These are phyloP conservation scores for Tetraselmis chui DNA, from an alignment of 139 green algal species.

Conservation along the genomic window DNA sequence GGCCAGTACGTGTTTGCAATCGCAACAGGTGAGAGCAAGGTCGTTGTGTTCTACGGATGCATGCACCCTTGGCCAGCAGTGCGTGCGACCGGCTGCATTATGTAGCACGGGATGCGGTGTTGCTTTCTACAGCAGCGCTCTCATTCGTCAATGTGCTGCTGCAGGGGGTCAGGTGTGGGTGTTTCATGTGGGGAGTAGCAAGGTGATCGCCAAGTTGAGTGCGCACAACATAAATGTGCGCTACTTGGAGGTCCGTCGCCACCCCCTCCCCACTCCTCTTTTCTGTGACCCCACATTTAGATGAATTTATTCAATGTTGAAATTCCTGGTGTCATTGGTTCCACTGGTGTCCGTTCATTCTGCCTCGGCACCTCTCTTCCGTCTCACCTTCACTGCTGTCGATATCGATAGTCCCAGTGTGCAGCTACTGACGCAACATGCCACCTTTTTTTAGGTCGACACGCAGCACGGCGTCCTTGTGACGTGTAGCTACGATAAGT, in stretches of 20 bases:
- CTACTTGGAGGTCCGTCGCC: not conserved
- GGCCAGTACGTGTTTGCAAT: conserved; percentile 26
- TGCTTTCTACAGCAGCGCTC: not conserved
- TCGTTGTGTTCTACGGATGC: too few species aligned
- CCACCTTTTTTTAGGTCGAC: too few species aligned
- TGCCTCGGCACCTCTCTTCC: not conserved
- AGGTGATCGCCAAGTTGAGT: conserved; percentile 31
- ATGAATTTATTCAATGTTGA: not conserved
- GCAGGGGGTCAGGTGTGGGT: conserved; percentile 25
- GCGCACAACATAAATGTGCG: conserved; percentile 44
- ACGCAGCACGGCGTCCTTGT: conserved; percentile 32
- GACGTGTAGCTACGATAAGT: conserved; percentile 51
- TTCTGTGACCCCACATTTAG: not conserved
- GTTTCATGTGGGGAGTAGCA: conserved; percentile 42
- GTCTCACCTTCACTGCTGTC: not conserved
- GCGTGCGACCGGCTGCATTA: not conserved
- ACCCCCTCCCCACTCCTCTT: not conserved
- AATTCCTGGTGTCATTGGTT: not conserved
- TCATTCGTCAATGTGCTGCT: not conserved
- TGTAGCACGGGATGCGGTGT: not conserved
- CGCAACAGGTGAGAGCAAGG: conserved; percentile 28
- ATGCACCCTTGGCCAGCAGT: not conserved
- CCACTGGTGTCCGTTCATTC: not conserved
- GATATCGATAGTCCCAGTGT: not conserved
- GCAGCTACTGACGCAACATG: not conserved